These are phyloP conservation scores for Ephemerocybe angulata DNA, from an alignment of 768 basidiomycete genomes.

Conservation along the genomic window DNA sequence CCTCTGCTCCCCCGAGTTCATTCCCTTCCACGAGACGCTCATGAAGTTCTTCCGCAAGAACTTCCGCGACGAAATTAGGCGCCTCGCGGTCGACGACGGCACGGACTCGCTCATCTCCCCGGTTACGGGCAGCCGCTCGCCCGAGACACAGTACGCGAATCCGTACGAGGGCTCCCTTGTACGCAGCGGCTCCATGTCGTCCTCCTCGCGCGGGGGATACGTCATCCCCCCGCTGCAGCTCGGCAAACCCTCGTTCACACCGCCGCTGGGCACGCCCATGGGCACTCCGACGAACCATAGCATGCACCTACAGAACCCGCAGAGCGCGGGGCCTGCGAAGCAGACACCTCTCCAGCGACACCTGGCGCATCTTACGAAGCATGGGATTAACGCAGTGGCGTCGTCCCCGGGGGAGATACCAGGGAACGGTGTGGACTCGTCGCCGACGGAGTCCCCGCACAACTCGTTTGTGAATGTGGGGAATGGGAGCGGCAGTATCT, in stretches of 20 bases:
- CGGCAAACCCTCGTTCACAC: constrained; percentile 40
- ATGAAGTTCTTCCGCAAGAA: constrained; percentile 83
- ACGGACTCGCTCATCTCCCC: constrained; percentile 5
- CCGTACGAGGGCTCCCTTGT: constrained; percentile 52
- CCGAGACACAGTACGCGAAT: constrained; percentile 41
- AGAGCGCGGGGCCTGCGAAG: constrained; percentile 33
- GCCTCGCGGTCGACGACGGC: constrained; percentile 55
- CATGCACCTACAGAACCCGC: too few relatives aligned
- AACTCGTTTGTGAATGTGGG: constrained; percentile 75
- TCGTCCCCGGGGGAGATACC: constrained; percentile 67
- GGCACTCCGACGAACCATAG: too few relatives aligned
- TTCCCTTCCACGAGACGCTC: constrained; percentile 89
- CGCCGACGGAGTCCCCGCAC: constrained; percentile 62
- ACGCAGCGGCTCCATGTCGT: constrained; percentile 43
- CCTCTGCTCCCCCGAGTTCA: constrained; percentile 82
- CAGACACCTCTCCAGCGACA: constrained; percentile 79
- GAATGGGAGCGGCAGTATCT: constrained; percentile 35
- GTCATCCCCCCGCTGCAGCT: constrained; percentile 53
- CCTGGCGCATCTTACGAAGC: constrained; percentile 74
- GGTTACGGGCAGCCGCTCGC: constrained; percentile 35
- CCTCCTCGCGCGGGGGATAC: constrained; percentile 40
- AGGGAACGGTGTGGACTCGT: constrained; percentile 53
- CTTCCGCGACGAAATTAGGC: constrained; percentile 77
- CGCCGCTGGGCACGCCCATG: constrained; percentile 38
- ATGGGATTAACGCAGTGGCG: constrained; percentile 79